Evolutionary conservation across 2,329 filamentous ascomycete genomes (phyloP).

Genomic region (Fusarium aywerte): DNA sequence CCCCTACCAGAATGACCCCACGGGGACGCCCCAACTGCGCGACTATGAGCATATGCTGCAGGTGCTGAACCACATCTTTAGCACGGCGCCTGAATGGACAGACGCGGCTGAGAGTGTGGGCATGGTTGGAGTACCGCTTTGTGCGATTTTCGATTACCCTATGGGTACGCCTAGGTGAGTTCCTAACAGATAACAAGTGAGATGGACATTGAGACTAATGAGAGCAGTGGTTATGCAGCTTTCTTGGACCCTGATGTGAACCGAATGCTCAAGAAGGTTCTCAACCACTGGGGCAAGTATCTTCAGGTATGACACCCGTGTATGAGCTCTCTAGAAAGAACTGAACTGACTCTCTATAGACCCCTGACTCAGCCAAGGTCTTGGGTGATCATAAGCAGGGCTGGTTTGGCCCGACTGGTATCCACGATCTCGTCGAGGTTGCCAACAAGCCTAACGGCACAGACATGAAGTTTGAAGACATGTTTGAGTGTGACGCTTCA

Average conservation of each 20-base stretch:
- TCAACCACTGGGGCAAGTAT: conserved; percentile 68
- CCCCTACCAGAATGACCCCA: conserved; percentile 70
- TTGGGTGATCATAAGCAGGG: conserved; percentile 57
- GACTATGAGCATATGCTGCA: conserved; percentile 74
- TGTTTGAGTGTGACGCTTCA: conserved; percentile 69
- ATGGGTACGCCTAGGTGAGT: conserved; percentile 63
- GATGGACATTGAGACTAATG: conserved; percentile 1
- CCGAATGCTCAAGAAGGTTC: conserved; percentile 62
- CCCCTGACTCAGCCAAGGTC: conserved; percentile 65
- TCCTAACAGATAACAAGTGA: too few species aligned
- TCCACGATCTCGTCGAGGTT: conserved; percentile 61
- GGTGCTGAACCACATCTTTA: conserved; percentile 70
- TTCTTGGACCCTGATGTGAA: conserved; percentile 67
- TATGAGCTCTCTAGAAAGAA: rapidly evolving
- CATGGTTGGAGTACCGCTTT: conserved; percentile 65
- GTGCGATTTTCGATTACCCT: conserved; percentile 65
- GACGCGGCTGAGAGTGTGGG: conserved; percentile 62
- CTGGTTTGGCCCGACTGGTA: conserved; percentile 66
- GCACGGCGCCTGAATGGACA: conserved; percentile 63
- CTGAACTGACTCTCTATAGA: conserved; percentile 44
- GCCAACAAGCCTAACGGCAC: conserved; percentile 60
- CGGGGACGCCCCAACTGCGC: conserved; percentile 69
- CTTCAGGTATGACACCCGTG: conserved; percentile 53
- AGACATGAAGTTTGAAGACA: conserved; percentile 64
- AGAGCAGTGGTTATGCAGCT: conserved; percentile 58